A percentile compares a stretch with the other conserved stretches of the same genome.
phyloP scores from a whole-genome alignment of 78 protist species.

The Diacronema lutheri region DNA sequence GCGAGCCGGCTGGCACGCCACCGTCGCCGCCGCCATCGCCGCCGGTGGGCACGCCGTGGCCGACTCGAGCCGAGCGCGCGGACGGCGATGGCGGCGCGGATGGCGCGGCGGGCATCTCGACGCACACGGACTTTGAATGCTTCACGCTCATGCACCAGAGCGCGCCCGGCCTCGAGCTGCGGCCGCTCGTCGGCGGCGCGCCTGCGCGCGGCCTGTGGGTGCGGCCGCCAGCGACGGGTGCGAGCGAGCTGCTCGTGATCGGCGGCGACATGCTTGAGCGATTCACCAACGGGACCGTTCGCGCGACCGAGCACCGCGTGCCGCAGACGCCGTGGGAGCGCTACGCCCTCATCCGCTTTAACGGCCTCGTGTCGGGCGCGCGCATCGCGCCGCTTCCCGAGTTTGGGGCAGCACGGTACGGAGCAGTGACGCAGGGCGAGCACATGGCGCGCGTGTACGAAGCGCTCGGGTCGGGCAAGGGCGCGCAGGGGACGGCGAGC shows the following conservation, averaged over 20 bases:
- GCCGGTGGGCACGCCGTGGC: no score
- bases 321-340: not conserved
- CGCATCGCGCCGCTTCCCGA: not conserved
- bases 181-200: not conserved
- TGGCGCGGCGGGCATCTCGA: not conserved
- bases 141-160: constrained; percentile 32
- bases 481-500: no score
- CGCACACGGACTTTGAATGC: constrained; percentile 15
- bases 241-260: constrained; percentile 3
- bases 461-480: no score
- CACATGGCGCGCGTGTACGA: constrained; percentile 15
- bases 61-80: not conserved
- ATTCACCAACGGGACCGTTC: not conserved
- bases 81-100: not conserved
- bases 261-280: constrained; percentile 19
- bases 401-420: not conserved
- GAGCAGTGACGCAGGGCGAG: not conserved
- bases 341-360: constrained; percentile 8
- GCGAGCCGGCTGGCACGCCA: no score
- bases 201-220: not conserved
- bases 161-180: constrained; percentile 15
- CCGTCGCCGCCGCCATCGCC: no score
- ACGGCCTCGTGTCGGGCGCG: not conserved
- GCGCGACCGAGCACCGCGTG: constrained; percentile 9
- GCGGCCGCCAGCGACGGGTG: not conserved